A percentile compares a stretch with the other conserved stretches of the same genome.
Conservation (phyloP, 257 asterid genomes). For the Forsythia suspensa region DNA sequence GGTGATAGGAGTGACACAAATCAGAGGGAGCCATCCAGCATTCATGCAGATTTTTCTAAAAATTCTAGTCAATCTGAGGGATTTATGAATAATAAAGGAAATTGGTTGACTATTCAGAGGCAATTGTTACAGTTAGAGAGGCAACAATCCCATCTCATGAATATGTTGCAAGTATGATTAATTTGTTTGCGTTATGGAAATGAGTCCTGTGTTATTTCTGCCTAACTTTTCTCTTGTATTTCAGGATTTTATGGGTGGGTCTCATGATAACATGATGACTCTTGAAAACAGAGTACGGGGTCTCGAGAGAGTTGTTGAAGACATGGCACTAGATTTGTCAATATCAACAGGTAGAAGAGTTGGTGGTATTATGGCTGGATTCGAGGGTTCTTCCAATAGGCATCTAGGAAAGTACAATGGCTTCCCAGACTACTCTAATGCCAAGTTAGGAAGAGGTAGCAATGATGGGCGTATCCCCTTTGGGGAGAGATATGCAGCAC, state of each 20-base stretch:
- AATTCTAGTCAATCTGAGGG: constrained; percentile 66
- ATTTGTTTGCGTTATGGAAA: constrained; percentile 7
- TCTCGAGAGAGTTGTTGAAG: constrained; percentile 96
- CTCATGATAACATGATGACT: constrained; percentile 94
- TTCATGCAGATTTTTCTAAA: constrained; percentile 51
- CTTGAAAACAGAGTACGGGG: constrained; percentile 92
- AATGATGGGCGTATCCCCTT: constrained; percentile 57
- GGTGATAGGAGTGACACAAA: constrained; percentile 47
- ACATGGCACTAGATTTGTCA: constrained; percentile 94
- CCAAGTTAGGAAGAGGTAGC: constrained; percentile 64
- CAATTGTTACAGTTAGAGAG: constrained; percentile 84
- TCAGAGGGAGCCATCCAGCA: constrained; percentile 57
- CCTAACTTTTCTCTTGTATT: constrained; percentile 24
- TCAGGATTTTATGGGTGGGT: constrained; percentile 98
- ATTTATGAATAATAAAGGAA: constrained; percentile 66
- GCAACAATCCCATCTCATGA: constrained; percentile 91
- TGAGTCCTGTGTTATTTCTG: constrained; percentile 22
- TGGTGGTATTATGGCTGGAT: constrained; percentile 48
- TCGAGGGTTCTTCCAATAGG: constrained; percentile 73
- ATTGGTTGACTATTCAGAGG: constrained; percentile 89
- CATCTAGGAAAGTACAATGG: constrained; percentile 69
- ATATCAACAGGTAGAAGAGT: constrained; percentile 80
- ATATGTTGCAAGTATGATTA: constrained; percentile 80
- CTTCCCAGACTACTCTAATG: constrained; percentile 69
- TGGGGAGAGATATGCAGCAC: constrained; percentile 69